A percentile compares a stretch with the other conserved stretches of the same genome.
Conservation (phyloP, 371 early-diverging fungal species). For the Cokeromyces recurvatus region DNA sequence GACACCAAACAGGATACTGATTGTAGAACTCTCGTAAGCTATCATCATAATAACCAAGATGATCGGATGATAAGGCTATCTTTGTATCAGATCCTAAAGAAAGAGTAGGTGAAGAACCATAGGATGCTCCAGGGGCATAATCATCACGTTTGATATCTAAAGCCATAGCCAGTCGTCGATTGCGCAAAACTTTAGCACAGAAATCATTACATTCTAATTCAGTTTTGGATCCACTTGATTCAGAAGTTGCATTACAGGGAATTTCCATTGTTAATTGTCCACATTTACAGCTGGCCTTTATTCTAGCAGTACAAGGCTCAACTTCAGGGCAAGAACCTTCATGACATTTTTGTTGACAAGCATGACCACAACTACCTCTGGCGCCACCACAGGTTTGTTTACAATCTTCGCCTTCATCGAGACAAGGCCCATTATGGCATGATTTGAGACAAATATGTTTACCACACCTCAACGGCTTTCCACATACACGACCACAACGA, state of each 20-base stretch:
- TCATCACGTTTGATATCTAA: slow-evolving; percentile 53
- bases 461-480: slow-evolving; percentile 58
- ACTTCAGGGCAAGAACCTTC: slow-evolving; percentile 61
- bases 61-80: slow-evolving; percentile 10
- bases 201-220: slow-evolving; percentile 64
- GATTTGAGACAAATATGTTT: slow-evolving; percentile 65
- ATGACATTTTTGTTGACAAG: slow-evolving; percentile 64
- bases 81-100: background rate
- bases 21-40: slow-evolving; percentile 58
- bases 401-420: slow-evolving; percentile 48
- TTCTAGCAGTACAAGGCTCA: slow-evolving; percentile 47
- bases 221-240: slow-evolving; percentile 36
- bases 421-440: slow-evolving; percentile 73
- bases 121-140: background rate
- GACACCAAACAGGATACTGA: slow-evolving; percentile 55
- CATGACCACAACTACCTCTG: slow-evolving; percentile 66
- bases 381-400: slow-evolving; percentile 57
- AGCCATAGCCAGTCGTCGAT: slow-evolving; percentile 67
- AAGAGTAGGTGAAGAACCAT: background rate
- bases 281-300: slow-evolving; percentile 67
- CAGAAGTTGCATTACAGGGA: slow-evolving; percentile 56
- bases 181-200: slow-evolving; percentile 70
- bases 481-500: slow-evolving; percentile 69
- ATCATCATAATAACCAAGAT: slow-evolving; percentile 56
- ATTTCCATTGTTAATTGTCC: slow-evolving; percentile 56